Conservation (phyloP, 768 basidiomycete genomes). For the Xerocomus brunneocitrinus region DNA sequence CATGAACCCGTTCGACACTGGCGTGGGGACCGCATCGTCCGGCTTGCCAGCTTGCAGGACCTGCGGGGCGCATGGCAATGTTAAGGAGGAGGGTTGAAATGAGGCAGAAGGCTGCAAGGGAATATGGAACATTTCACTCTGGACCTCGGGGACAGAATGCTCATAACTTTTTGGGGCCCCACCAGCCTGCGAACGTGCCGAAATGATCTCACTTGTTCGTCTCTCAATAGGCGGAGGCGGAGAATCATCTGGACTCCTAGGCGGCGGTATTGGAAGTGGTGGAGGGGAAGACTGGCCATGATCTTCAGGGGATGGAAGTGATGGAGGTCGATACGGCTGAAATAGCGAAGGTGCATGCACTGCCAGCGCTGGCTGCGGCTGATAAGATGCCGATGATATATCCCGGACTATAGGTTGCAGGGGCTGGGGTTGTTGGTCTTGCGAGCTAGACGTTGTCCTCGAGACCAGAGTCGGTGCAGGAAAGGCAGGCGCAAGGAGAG, state of each 20-base stretch:
- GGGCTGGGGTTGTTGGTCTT: conserved; percentile 16
- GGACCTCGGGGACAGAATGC: conserved; percentile 11
- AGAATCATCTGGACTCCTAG: conserved; percentile 21
- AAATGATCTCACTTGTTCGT: conserved; percentile 26
- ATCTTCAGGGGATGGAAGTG: conserved; percentile 13
- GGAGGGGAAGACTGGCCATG: conserved; percentile 25
- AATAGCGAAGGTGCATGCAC: conserved; percentile 23
- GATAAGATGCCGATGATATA: conserved; percentile 12
- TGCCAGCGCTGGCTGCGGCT: conserved; percentile 6
- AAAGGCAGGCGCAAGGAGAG: conserved; percentile 26
- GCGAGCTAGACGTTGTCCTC: conserved; percentile 22
- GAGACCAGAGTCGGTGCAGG: conserved; percentile 23
- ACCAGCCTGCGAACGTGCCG: conserved; percentile 13
- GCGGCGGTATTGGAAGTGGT: conserved; percentile 28
- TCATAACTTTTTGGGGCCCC: not conserved
- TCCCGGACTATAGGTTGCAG: conserved; percentile 12
- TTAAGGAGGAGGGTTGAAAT: not conserved
- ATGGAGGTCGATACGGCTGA: conserved; percentile 21
- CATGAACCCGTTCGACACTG: not conserved
- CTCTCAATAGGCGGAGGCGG: conserved; percentile 18
- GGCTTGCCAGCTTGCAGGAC: conserved; percentile 3
- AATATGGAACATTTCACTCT: conserved; percentile 25
- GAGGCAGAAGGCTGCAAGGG: conserved; percentile 4
- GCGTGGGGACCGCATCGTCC: conserved; percentile 1
- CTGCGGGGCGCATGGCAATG: conserved; percentile 4